phyloP scores from a whole-genome alignment of 805 yeast species.

The Saccharomycopsis fermentans region DNA sequence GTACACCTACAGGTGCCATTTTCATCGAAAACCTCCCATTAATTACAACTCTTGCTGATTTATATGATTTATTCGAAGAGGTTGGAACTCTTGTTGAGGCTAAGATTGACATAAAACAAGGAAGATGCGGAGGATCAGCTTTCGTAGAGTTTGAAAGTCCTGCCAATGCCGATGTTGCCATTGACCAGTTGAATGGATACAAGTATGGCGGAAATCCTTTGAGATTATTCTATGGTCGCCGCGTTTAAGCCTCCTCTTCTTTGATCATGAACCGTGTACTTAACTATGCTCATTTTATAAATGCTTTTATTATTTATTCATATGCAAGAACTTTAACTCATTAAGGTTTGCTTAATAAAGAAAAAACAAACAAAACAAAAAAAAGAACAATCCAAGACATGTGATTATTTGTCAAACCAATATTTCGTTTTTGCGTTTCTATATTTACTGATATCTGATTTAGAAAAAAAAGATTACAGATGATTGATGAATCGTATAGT shows the following conservation, averaged over 20 bases:
- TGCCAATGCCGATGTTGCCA: constrained; percentile 64
- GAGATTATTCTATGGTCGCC: constrained; percentile 46
- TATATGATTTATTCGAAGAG: constrained; percentile 76
- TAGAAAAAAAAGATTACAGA: too few relatives aligned
- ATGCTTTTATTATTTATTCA: neutral
- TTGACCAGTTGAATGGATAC: constrained; percentile 66
- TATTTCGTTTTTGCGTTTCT: too few relatives aligned
- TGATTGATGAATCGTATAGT: too few relatives aligned
- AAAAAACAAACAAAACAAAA: too few relatives aligned
- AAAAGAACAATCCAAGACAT: too few relatives aligned
- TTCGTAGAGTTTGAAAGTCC: constrained; percentile 64
- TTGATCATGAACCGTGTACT: neutral
- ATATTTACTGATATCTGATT: too few relatives aligned
- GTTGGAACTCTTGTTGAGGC: constrained; percentile 70
- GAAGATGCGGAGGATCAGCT: constrained; percentile 75
- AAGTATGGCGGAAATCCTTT: constrained; percentile 76
- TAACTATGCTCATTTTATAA: too few relatives aligned
- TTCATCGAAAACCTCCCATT: constrained; percentile 76
- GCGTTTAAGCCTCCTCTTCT: constrained; percentile 22
- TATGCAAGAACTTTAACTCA: neutral
- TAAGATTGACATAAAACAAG: constrained; percentile 51
- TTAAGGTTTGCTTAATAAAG: too few relatives aligned
- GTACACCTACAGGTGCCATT: constrained; percentile 50
- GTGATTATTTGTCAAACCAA: too few relatives aligned
- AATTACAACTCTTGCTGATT: constrained; percentile 78